Evolutionary conservation across 73 alveolate species (phyloP), one percentile per base, ranked within the genome.

Genomic region (Paramecium primaurelia): DNA sequence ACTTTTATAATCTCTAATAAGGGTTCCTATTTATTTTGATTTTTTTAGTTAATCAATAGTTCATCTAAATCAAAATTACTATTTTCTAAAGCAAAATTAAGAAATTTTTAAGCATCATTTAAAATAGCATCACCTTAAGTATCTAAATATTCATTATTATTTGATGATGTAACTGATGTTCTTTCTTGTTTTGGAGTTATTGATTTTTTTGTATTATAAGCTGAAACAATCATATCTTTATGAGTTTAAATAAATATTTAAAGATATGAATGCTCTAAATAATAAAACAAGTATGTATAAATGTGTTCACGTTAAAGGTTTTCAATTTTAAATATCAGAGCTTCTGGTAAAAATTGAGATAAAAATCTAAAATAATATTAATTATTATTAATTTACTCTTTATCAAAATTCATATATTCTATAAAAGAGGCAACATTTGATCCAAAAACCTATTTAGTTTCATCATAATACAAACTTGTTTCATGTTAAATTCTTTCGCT

Each of bases 381-480:
- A 25, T 32, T 45, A 3, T 10, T 51, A 22, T 16, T 0, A 51
- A 3, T 3, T 42, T 80, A 80, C 91, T 42, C 34, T 14, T 20
- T 45, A 26, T 80, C 91, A 7, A 45, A 49, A 25, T 80, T 9
- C 77, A 40, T 38, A 44, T 8, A 80, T 14, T 80, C 58, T 40
- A 80, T 80, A 26, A 80, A 80, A 40, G 47, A 40, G 6, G 32
- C 75, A 4, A 80, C 32, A 49, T 80, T 42, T 0, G 47, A 14
- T 4, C 58, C 91, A 80, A 80, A 80, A 12, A 80, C 73, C 18
- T 30, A 22, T 80, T 80, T 80, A 26, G 26, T 32, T 45, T 80
- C 77, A 80, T 80, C 91, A 80, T 80, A 80, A n/a, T 42, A 80
- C 12, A 44, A 47, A 49, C 91, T 80, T 25, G 77, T 20, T 45